Evolutionary conservation across 768 basidiomycete genomes (phyloP).

Genomic region (Royoungia palumana): DNA sequence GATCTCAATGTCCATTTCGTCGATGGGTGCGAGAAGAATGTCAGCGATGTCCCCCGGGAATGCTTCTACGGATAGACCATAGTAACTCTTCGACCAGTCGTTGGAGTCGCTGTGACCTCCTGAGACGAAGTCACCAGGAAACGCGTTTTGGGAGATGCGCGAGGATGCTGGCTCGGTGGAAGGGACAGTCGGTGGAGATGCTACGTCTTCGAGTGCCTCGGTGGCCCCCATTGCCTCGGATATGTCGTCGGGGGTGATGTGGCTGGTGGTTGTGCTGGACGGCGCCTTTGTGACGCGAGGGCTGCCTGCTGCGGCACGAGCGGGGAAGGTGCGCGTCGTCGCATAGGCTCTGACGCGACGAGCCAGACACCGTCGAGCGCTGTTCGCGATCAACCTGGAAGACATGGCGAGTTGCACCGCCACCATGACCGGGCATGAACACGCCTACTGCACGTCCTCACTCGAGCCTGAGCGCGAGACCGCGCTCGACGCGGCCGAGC

Average conservation of each 20-base stretch:
- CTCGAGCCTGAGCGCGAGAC: too few species aligned
- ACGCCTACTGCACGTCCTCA: slow-evolving; percentile 30
- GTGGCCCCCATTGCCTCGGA: slow-evolving; percentile 17
- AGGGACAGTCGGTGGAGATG: slow-evolving; percentile 14
- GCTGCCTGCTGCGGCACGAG: slow-evolving; percentile 20
- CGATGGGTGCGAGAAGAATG: slow-evolving; percentile 68
- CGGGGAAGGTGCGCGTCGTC: slow-evolving; percentile 25
- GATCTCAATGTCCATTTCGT: slow-evolving; percentile 81
- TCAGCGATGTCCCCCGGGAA: slow-evolving; percentile 76
- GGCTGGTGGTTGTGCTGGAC: slow-evolving; percentile 30
- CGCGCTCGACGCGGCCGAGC: slow-evolving; percentile 36
- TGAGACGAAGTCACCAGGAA: slow-evolving; percentile 27
- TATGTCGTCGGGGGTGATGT: slow-evolving; percentile 18
- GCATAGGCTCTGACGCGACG: slow-evolving; percentile 17
- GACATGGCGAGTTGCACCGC: slow-evolving; percentile 1
- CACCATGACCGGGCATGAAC: slow-evolving; percentile 17
- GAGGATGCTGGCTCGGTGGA: slow-evolving; percentile 11
- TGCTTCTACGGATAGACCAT: slow-evolving; percentile 72
- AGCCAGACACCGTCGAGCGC: too few species aligned
- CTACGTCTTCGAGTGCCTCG: slow-evolving; percentile 13
- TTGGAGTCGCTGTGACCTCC: slow-evolving; percentile 32
- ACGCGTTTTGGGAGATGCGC: slow-evolving; percentile 18
- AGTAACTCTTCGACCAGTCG: slow-evolving; percentile 89
- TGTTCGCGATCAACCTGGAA: background rate
- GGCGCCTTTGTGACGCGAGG: slow-evolving; percentile 26